phyloP scores from a whole-genome alignment of 2,329 filamentous ascomycete genomes.

The Penicillium sp. region DNA sequence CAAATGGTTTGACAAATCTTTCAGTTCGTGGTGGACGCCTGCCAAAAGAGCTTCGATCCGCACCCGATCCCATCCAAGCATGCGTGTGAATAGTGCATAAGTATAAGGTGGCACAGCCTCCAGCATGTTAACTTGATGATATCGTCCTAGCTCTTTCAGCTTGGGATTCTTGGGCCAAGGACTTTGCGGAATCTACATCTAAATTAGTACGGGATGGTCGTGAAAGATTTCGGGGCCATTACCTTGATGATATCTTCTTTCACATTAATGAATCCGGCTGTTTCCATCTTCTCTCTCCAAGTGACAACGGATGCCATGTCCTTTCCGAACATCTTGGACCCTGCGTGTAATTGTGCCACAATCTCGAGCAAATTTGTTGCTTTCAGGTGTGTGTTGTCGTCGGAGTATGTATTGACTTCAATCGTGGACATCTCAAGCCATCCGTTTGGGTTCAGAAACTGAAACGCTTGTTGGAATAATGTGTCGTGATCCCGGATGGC shows the following conservation, averaged over 20 bases:
- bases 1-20: slow-evolving; percentile 39
- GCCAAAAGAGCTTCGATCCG: slow-evolving; percentile 44
- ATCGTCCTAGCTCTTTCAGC: slow-evolving; percentile 55
- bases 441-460: slow-evolving; percentile 30
- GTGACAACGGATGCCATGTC: slow-evolving; percentile 33
- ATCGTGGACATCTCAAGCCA: slow-evolving; percentile 59
- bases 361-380: slow-evolving; percentile 28
- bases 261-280: slow-evolving; percentile 58
- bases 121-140: slow-evolving; percentile 39
- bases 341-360: slow-evolving; percentile 33
- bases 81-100: slow-evolving; percentile 42
- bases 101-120: slow-evolving; percentile 40
- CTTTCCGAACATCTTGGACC: slow-evolving; percentile 38
- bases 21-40: slow-evolving; percentile 41
- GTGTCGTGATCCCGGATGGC: slow-evolving; percentile 30
- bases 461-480: slow-evolving; percentile 30
- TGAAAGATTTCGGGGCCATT: neutral
- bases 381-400: slow-evolving; percentile 33
- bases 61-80: slow-evolving; percentile 40
- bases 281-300: slow-evolving; percentile 48
- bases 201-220: slow-evolving; percentile 3
- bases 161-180: slow-evolving; percentile 55
- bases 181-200: slow-evolving; percentile 50
- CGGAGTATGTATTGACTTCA: slow-evolving; percentile 89
- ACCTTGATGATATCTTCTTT: slow-evolving; percentile 50